phyloP scores from a whole-genome alignment of 176 grass and related monocot species.

The Musa beccarii region DNA sequence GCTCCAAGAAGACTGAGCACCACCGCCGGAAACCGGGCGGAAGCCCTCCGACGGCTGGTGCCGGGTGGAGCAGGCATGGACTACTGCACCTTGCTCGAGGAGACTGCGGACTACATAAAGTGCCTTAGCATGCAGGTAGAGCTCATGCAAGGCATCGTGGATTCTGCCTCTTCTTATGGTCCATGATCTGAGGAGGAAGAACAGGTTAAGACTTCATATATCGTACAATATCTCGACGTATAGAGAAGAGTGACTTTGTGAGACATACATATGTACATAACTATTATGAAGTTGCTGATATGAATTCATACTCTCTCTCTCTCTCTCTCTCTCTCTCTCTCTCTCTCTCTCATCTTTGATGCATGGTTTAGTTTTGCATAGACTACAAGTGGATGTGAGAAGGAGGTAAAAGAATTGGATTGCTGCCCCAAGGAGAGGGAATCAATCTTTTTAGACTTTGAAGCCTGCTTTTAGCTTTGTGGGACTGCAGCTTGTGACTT shows the following conservation, averaged over 20 bases:
- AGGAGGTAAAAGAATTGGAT: too few species aligned
- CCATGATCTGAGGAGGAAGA: not conserved
- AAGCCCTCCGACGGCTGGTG: slow-evolving; percentile 52
- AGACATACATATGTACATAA: not conserved
- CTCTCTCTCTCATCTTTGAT: too few species aligned
- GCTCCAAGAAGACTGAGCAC: not conserved
- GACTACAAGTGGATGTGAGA: too few species aligned
- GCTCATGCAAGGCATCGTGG: slow-evolving; percentile 76
- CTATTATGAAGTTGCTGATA: not conserved
- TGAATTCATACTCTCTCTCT: not conserved
- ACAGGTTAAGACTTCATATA: not conserved
- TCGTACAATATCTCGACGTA: too few species aligned
- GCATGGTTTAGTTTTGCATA: too few species aligned
- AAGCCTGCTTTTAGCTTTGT: too few species aligned
- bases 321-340: too few species aligned
- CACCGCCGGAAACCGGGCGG: slow-evolving; percentile 6
- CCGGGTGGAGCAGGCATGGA: slow-evolving; percentile 68
- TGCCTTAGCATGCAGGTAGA: slow-evolving; percentile 64
- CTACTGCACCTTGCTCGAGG: slow-evolving; percentile 71
- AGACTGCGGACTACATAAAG: slow-evolving; percentile 75
- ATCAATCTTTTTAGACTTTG: too few species aligned
- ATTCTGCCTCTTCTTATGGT: slow-evolving; percentile 38
- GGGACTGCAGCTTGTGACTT: too few species aligned
- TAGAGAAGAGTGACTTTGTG: not conserved
- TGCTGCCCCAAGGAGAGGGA: too few species aligned